Conservation (phyloP, 2,329 filamentous ascomycete species). For the Chaetomiaceae sp. region DNA sequence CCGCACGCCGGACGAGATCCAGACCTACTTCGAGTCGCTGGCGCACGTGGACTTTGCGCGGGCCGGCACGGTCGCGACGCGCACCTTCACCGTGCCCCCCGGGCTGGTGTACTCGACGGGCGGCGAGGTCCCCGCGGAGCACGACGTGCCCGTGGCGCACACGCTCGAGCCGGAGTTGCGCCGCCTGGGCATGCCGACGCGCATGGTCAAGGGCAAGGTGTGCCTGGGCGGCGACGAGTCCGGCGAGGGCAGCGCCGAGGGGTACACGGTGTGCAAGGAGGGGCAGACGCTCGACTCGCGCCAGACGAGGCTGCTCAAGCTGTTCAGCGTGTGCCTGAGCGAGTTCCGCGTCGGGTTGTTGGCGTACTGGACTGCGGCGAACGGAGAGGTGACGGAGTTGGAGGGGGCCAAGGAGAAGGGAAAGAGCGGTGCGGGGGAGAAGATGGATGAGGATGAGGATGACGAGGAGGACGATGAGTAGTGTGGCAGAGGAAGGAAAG, state of each 20-base stretch:
- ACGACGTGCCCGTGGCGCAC: slow-evolving; percentile 84
- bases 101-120: slow-evolving; percentile 78
- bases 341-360: slow-evolving; percentile 81
- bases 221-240: slow-evolving; percentile 59
- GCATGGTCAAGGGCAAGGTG: slow-evolving; percentile 83
- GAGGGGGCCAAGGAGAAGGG: slow-evolving; percentile 25
- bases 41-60: slow-evolving; percentile 83
- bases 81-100: slow-evolving; percentile 73
- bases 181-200: slow-evolving; percentile 83
- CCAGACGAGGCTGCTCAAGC: slow-evolving; percentile 89
- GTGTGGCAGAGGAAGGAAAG: not conserved
- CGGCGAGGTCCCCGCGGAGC: slow-evolving; percentile 71
- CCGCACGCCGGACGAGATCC: slow-evolving; percentile 61
- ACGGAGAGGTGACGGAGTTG: slow-evolving; percentile 55
- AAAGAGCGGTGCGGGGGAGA: slow-evolving; percentile 16
- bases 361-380: slow-evolving; percentile 66
- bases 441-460: slow-evolving; percentile 10
- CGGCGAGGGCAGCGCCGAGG: slow-evolving; percentile 41
- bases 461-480: slow-evolving; percentile 16
- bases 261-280: slow-evolving; percentile 78
- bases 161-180: slow-evolving; percentile 86
- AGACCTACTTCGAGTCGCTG: slow-evolving; percentile 67
- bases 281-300: slow-evolving; percentile 82
- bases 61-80: slow-evolving; percentile 70
- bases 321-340: slow-evolving; percentile 84